These are phyloP conservation scores for Teunomyces lycoperdinae DNA, from an alignment of 805 yeast genomes.

Conservation along the genomic window DNA sequence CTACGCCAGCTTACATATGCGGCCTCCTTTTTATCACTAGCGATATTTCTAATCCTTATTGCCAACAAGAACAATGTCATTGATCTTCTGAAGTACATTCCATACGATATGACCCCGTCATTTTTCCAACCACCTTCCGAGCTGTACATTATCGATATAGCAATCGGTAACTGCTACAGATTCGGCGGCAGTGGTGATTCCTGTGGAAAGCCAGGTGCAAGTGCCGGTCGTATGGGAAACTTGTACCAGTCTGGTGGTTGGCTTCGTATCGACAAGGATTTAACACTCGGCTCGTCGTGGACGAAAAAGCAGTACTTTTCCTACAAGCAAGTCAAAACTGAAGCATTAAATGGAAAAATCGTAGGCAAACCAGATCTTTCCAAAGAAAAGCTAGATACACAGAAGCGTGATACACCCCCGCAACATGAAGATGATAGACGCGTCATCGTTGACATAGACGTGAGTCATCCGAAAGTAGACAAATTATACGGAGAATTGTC, in stretches of 20 bases:
- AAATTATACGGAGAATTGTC: conserved; percentile 37
- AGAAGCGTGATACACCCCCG: too few relatives aligned
- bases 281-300: conserved; percentile 46
- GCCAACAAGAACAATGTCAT: conserved; percentile 40
- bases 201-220: conserved; percentile 26
- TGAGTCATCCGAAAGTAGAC: conserved; percentile 33
- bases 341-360: conserved; percentile 14
- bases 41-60: conserved; percentile 25
- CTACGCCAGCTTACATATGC: conserved; percentile 25
- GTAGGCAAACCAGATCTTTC: conserved; percentile 1
- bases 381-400: background rate
- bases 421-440: background rate
- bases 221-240: conserved; percentile 27
- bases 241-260: conserved; percentile 28
- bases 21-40: conserved; percentile 15
- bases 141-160: conserved; percentile 38
- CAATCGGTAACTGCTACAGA: conserved; percentile 32
- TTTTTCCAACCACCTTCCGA: conserved; percentile 44
- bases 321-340: conserved; percentile 24
- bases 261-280: conserved; percentile 46
- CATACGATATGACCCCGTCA: conserved; percentile 5
- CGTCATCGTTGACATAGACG: conserved; percentile 41
- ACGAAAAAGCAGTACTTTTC: conserved; percentile 36
- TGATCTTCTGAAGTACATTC: conserved; percentile 28
- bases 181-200: conserved; percentile 17